A percentile compares a stretch with the other conserved stretches of the same genome.
Evolutionary conservation across 1,284 basidiomycete genomes (phyloP).

Genomic region (Stereum hirsutum): DNA sequence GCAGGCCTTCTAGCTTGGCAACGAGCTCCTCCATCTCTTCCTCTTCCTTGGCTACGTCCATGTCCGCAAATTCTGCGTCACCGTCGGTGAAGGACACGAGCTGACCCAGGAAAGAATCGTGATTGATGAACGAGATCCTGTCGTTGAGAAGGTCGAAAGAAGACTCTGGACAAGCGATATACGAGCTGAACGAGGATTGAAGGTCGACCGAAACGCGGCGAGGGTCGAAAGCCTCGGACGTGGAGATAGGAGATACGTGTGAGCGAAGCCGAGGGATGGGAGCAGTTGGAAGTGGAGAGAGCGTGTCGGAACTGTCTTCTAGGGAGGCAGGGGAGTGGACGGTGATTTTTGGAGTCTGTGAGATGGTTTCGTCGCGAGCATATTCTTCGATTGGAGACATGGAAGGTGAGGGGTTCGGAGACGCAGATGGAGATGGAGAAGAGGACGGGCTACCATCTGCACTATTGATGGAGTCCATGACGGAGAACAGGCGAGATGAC

Average conservation of each 20-base stretch:
- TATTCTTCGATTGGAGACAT: background rate
- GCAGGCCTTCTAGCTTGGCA: too few species aligned
- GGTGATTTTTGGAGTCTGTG: conserved; percentile 3
- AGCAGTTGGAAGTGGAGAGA: background rate
- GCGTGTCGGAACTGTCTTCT: background rate
- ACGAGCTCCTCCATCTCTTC: too few species aligned
- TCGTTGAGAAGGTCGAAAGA: conserved; percentile 59
- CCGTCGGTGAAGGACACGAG: too few species aligned
- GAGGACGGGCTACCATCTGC: conserved; percentile 1
- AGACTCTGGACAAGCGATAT: conserved; percentile 46
- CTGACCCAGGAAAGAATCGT: conserved; percentile 23
- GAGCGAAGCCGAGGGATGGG: conserved; percentile 2
- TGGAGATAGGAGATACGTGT: conserved; percentile 2
- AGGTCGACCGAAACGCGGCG: conserved; percentile 48
- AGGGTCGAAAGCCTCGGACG: conserved; percentile 16
- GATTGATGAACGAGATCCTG: conserved; percentile 45
- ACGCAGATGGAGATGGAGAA: background rate
- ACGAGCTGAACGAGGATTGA: conserved; percentile 46
- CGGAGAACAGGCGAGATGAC: conserved; percentile 23
- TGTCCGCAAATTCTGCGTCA: too few species aligned
- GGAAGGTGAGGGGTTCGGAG: background rate
- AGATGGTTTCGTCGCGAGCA: too few species aligned
- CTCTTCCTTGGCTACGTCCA: too few species aligned
- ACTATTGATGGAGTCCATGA: conserved; percentile 26
- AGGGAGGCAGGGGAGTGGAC: conserved; percentile 10